Conservation (phyloP, 2,329 filamentous ascomycete genomes). For the Arthrinium phaeospermum region DNA sequence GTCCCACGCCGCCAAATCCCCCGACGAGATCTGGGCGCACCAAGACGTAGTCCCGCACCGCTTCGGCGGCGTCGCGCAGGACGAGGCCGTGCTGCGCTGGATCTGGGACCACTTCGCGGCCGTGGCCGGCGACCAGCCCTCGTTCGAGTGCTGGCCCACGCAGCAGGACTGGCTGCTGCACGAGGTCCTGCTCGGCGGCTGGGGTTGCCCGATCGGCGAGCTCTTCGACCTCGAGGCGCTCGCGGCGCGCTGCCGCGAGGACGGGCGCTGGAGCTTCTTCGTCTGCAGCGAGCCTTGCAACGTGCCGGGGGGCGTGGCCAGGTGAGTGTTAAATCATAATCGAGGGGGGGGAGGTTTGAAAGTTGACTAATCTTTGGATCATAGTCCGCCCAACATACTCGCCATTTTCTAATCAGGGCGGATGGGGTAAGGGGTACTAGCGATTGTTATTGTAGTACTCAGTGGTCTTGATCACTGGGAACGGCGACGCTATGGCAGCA, state of each 20-base stretch:
- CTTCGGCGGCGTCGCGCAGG: slow-evolving; percentile 50
- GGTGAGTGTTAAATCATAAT: slow-evolving; percentile 24
- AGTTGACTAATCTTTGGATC: slow-evolving; percentile 5
- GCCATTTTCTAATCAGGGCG: slow-evolving; percentile 39
- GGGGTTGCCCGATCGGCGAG: slow-evolving; percentile 32
- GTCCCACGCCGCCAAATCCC: slow-evolving; percentile 29
- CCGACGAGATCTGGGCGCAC: slow-evolving; percentile 38
- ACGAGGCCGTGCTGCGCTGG: slow-evolving; percentile 37
- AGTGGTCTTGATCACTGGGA: too few species aligned
- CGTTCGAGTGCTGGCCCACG: slow-evolving; percentile 45
- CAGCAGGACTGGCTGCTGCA: slow-evolving; percentile 32
- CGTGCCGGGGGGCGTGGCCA: slow-evolving; percentile 30
- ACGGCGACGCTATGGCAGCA: not conserved
- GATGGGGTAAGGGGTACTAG: not conserved
- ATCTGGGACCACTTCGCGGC: slow-evolving; percentile 52
- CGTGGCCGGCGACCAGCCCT: slow-evolving; percentile 46
- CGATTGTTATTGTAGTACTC: not conserved
- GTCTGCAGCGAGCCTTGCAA: slow-evolving; percentile 29
- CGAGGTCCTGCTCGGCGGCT: slow-evolving; percentile 29
- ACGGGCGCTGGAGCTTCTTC: slow-evolving; percentile 30
- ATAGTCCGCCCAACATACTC: slow-evolving; percentile 43
- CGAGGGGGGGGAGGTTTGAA: not conserved
- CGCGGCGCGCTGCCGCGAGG: not conserved
- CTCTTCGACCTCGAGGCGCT: slow-evolving; percentile 30
- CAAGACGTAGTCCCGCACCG: slow-evolving; percentile 44